Evolutionary conservation across 2,329 filamentous ascomycete species (phyloP), one percentile per base, ranked within the genome.

Genomic region (Epichloe uncinata): DNA sequence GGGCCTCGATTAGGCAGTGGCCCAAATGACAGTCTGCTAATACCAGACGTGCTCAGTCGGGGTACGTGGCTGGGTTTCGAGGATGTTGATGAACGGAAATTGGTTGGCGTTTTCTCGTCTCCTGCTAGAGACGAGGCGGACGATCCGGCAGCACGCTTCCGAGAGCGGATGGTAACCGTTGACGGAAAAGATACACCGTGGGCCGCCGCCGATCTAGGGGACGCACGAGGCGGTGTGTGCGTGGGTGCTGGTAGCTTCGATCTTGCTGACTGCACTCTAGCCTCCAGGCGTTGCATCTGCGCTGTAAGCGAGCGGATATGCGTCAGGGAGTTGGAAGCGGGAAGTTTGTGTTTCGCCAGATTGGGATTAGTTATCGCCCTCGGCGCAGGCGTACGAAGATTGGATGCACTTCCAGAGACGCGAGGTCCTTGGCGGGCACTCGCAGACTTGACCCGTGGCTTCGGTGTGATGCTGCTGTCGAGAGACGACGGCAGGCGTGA

Each of bases 281-380:
- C 87, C 66, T 97, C 93, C 53, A 98, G 82, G 57, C 88, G 87
- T 67, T 96, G 88, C 89, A 97, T 96, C 69, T 97, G 93, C 30
- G 88, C 90, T 52, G 94, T 95, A 56, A 98, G 81, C 33, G 84
- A 85, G 55, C 91, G 87, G 61, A 98, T 95, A 64, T 98, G 93
- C 56, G 86, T 85, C 46, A 98, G 79, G 2, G 93, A 97, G 54
- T 73, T 80, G 54, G 74, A 82, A 48, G 73, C 71, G 26, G 78
- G 75, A 38, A 80, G 57, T 53, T 70, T 73, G 58, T 77, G 68
- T 16, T 71, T 69, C 20, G 69, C 61, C 11, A 70, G 67, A n/a
- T 78, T 71, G 44, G 80, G 69, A n/a, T 81, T 85, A 9, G 79
- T 73, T 9, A 43, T 42, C 1, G 75, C 59, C 33, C 66, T 62